Percentiles rank a stretch among this genome's conserved stretches.
Evolutionary conservation across 1,284 basidiomycete species (phyloP).

Genomic region (Tilletia indica): DNA sequence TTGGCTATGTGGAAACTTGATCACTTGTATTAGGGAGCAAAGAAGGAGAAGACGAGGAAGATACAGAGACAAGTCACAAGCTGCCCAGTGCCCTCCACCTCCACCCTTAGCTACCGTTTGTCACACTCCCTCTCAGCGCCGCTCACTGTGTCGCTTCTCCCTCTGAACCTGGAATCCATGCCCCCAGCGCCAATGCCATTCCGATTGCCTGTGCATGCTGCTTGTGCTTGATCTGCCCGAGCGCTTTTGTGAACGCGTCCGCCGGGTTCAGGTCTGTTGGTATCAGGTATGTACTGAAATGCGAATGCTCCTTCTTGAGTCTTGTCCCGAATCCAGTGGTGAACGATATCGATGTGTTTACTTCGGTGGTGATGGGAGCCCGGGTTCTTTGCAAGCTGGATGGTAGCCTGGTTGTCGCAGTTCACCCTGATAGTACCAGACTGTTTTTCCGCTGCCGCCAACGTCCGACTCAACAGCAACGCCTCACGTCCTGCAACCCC

Average conservation of each 20-base stretch:
- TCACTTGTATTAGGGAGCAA: neutral
- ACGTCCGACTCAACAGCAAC: conserved; percentile 9
- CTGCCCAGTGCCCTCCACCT: neutral
- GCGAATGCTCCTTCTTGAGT: conserved; percentile 1
- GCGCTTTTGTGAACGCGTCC: conserved; percentile 15
- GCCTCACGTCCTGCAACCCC: conserved; percentile 15
- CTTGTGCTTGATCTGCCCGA: neutral
- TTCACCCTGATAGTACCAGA: neutral
- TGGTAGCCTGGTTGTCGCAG: conserved; percentile 9
- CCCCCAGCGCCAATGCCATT: neutral
- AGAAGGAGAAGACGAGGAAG: neutral
- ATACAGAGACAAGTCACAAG: conserved; percentile 8
- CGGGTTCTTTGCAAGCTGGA: neutral
- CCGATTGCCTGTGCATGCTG: neutral
- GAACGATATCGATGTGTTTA: conserved; percentile 19
- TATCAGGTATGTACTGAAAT: neutral
- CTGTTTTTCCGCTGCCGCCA: neutral
- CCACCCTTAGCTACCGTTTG: neutral
- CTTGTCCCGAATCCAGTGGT: conserved; percentile 15
- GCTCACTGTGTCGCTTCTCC: neutral
- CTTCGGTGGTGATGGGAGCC: neutral
- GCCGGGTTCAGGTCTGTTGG: neutral
- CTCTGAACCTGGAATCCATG: neutral
- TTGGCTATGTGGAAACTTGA: conserved; percentile 9
- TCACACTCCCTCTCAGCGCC: conserved; percentile 9